Conservation (phyloP, 495 filamentous ascomycete genomes). For the Patellaria atrata region DNA sequence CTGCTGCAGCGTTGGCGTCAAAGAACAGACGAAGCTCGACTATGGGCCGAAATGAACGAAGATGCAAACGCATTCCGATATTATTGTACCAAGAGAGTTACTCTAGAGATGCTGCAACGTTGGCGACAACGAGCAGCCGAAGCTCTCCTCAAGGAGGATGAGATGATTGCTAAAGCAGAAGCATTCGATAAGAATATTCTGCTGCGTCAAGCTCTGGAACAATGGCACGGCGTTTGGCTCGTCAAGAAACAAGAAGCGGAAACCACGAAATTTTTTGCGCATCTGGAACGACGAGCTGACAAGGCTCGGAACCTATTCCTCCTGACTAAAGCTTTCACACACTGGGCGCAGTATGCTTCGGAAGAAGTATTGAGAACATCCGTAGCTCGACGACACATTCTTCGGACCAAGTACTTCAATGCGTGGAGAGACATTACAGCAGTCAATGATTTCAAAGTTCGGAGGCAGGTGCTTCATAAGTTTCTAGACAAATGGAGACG, state of each 20-base stretch:
- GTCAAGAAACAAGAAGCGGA: constrained; percentile 34
- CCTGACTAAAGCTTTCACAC: constrained; percentile 55
- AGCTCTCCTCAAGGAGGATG: constrained; percentile 29
- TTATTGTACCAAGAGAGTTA: constrained; percentile 30
- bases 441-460: constrained; percentile 53
- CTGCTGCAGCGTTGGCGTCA: constrained; percentile 42
- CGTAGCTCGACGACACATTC: constrained; percentile 49
- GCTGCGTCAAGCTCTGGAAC: constrained; percentile 40
- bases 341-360: constrained; percentile 51
- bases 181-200: constrained; percentile 39
- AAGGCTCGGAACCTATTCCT: constrained; percentile 51
- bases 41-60: constrained; percentile 39
- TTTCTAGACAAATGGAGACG: constrained; percentile 44
- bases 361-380: constrained; percentile 46
- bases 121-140: constrained; percentile 28
- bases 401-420: constrained; percentile 59
- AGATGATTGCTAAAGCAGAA: constrained; percentile 36
- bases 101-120: not conserved
- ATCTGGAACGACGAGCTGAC: constrained; percentile 44
- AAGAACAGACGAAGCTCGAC: no score
- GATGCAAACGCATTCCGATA: constrained; percentile 50
- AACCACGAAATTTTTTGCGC: constrained; percentile 47
- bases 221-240: constrained; percentile 39
- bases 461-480: constrained; percentile 42
- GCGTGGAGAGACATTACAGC: constrained; percentile 62